Evolutionary conservation across 805 yeast species (phyloP), one percentile per base, ranked within the genome.

Genomic region (Yamadazyma scolyti): DNA sequence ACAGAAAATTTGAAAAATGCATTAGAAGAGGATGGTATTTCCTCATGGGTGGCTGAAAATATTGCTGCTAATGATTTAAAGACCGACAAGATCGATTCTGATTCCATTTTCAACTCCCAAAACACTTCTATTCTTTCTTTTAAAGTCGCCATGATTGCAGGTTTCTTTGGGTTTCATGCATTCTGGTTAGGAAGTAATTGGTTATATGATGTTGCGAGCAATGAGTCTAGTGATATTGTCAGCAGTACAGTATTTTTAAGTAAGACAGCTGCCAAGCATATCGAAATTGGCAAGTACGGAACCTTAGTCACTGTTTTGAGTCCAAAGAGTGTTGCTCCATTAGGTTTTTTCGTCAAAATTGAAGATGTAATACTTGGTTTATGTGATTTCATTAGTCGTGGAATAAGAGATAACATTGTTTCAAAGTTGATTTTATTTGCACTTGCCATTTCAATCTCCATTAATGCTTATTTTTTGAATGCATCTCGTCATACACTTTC

Each of bases 21-120:
- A 17, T 68, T 90, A 42, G 93, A 89, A 63, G 98, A 90, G 54
- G 98, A 90, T 50, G 97, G 98, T 16, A 75, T 90, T 20, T 72
- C 83, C 25, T 75, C 77, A 23, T 56, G 65, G 27, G 82, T 83
- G 20, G 96, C 96, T 6, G 55, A 56, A 8, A 78, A 75, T 42
- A 71, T 77, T 22, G 89, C 88, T 20, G 77, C 79, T 11, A 59
- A 52, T 26, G 48, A 62, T 20, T 50, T 50, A 24, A 59, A 65
- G 40, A 58, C 67, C 14, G 39, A 55, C 18, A 18, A 25, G 10
- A 18, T 18, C 12, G 43, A 46, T 23, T 46, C 45, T 10, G 42
- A 53, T 5, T 39, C 43, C 8, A 46, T 52, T 16, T 53, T 56
- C 28, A 44, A 43, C 32, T 36, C 50, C 6, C 38, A 45, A 27